Conservation (phyloP, 768 basidiomycete species). For the Lentinula raphanica region DNA sequence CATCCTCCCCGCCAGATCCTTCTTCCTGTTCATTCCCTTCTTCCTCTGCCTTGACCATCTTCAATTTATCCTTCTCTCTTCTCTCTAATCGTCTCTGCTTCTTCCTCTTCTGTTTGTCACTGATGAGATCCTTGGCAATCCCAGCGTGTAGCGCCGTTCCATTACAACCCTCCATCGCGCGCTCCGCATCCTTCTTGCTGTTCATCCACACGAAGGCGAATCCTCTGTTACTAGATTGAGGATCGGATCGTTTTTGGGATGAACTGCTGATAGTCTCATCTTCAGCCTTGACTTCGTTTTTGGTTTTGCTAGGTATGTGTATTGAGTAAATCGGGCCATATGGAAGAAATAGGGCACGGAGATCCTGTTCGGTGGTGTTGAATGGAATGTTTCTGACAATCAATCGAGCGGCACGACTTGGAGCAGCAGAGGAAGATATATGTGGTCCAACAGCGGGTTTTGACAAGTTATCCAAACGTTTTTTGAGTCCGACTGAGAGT, state of each 20-base stretch:
- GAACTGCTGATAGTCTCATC: neutral
- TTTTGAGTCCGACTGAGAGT: slow-evolving; percentile 85
- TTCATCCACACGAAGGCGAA: slow-evolving; percentile 97
- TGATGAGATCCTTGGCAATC: slow-evolving; percentile 47
- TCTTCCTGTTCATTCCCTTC: slow-evolving; percentile 35
- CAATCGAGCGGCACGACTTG: slow-evolving; percentile 71
- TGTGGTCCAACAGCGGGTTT: slow-evolving; percentile 35
- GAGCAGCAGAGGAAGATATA: slow-evolving; percentile 32
- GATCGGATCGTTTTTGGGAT: too few relatives aligned
- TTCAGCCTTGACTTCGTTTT: slow-evolving; percentile 16
- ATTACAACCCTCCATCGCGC: slow-evolving; percentile 75
- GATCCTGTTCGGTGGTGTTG: slow-evolving; percentile 76
- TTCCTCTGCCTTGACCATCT: slow-evolving; percentile 27
- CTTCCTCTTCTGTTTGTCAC: slow-evolving; percentile 65
- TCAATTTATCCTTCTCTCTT: slow-evolving; percentile 34
- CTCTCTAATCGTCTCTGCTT: slow-evolving; percentile 53
- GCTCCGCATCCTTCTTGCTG: slow-evolving; percentile 77
- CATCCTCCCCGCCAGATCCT: slow-evolving; percentile 33
- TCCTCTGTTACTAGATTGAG: slow-evolving; percentile 53
- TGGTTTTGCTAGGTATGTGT: slow-evolving; percentile 56
- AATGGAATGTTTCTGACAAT: slow-evolving; percentile 91
- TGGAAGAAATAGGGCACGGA: slow-evolving; percentile 81
- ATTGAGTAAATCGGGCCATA: slow-evolving; percentile 85
- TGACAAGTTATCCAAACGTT: slow-evolving; percentile 65
- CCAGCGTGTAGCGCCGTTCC: slow-evolving; percentile 66